Base-by-base conservation (phyloP, 2,329 filamentous ascomycete genomes). In the Nemania abortiva region DNA sequence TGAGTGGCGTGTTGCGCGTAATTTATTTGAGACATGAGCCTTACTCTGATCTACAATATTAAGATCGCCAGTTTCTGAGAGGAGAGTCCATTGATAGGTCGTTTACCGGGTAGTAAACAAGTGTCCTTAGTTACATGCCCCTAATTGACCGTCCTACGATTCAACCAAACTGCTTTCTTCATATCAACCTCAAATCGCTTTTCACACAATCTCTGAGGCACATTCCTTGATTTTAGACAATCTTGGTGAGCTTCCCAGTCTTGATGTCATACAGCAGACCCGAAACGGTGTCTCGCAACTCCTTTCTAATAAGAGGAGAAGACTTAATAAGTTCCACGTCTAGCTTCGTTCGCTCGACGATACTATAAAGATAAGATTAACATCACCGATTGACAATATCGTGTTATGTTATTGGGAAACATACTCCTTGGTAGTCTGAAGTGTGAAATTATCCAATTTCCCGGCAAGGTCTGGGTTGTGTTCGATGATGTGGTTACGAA, bases 211-310 rank as follows among this genome's bases (percentile, higher is more conserved):
- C n/a, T n/a, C n/a, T n/a, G n/a, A n/a, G n/a, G n/a, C n/a, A n/a
- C n/a, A n/a, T n/a, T n/a, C n/a, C n/a, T n/a, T n/a, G n/a, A 9
- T n/a, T n/a, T 13, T 69, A 66, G 29, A 45, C 64, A 50, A 66
- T 34, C 64, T 49, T 66, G 3, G 49, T 66, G 29, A 66, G 49
- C 10, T 61, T 45, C 1, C 64, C 64, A n/a, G 57, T 66, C 50
- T 66, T 62, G 11, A 66, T 31, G 20, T 66, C 64, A 18, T 50
- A 66, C 1, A 66, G 52, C 6, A 66, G 53, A 5, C 57, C 64
- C 7, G 52, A n/a, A 18, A 11, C 50, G 2, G 42, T 52, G 6
- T 66, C 52, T 11, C 64, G 49, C 50, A 66, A 45, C 42, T 62
- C 64, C 18, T 66, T 66, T 11, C 64, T 62, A 7, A 66, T 20